Evolutionary conservation across 495 filamentous ascomycete species (phyloP).

Genomic region (Aspergillus indologenus): DNA sequence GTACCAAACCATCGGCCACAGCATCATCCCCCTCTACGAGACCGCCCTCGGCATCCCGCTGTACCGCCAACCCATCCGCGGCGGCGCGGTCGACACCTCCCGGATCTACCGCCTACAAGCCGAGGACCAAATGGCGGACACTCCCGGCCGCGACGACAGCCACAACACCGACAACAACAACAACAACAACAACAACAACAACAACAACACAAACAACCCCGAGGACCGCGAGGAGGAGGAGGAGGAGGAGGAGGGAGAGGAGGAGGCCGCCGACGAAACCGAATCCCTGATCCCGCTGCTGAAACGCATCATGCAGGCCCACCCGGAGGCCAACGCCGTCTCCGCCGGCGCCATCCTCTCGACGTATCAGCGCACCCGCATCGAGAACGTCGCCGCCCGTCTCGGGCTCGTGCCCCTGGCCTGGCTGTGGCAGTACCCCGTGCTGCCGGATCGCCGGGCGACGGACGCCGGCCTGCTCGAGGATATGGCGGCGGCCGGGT

Average conservation of each 20-base stretch:
- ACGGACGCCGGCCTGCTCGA: conserved; percentile 55
- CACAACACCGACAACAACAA: too few species aligned
- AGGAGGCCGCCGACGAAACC: conserved; percentile 93
- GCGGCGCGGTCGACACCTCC: conserved; percentile 58
- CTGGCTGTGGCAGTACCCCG: conserved; percentile 87
- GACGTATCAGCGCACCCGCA: conserved; percentile 90
- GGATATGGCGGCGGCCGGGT: conserved; percentile 74
- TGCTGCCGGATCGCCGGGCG: conserved; percentile 51
- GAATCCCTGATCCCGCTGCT: conserved; percentile 80
- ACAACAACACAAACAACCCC: background rate
- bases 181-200: background rate
- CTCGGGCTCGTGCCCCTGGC: conserved; percentile 76
- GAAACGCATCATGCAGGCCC: conserved; percentile 50
- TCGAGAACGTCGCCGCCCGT: conserved; percentile 80
- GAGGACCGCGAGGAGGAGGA: too few species aligned
- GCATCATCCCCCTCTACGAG: conserved; percentile 80
- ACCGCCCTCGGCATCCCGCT: conserved; percentile 72
- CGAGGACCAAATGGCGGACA: conserved; percentile 17
- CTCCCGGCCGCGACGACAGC: background rate
- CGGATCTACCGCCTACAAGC: conserved; percentile 28
- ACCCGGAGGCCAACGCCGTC: conserved; percentile 80
- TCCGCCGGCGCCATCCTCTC: conserved; percentile 89
- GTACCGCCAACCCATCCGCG: conserved; percentile 70
- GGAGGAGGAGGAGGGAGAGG: too few species aligned
- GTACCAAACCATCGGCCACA: conserved; percentile 97